Conservation (phyloP, 1,284 basidiomycete genomes). For the Ceratorhiza oryzae-sativae region DNA sequence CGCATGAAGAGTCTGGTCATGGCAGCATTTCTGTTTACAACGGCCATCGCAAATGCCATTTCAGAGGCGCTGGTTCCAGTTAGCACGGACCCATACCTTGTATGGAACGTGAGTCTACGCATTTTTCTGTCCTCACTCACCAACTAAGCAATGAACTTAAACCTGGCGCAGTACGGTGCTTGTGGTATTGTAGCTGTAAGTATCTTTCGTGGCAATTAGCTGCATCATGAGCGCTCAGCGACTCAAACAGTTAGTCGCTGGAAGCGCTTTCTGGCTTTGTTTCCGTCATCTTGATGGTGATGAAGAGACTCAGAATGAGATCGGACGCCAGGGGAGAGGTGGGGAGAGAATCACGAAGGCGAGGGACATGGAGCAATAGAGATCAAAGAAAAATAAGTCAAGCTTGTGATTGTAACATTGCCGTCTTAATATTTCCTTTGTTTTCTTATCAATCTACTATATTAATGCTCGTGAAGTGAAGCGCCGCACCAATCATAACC, state of each 20-base stretch:
- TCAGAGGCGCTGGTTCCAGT: conserved; percentile 21
- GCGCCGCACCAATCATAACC: no score
- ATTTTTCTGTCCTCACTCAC: not conserved
- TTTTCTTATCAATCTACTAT: no score
- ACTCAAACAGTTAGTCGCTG: conserved; percentile 10
- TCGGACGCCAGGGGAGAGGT: conserved; percentile 1
- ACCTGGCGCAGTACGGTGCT: conserved; percentile 26
- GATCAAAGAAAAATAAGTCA: not conserved
- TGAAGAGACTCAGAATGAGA: conserved; percentile 25
- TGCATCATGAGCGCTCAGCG: not conserved
- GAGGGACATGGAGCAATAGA: conserved; percentile 9
- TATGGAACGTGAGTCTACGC: conserved; percentile 34
- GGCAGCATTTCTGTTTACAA: conserved; percentile 69
- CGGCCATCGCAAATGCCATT: conserved; percentile 10
- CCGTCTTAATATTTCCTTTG: not conserved
- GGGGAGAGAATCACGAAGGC: not conserved
- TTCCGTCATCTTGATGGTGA: conserved; percentile 19
- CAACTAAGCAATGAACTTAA: no score
- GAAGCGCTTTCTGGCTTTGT: conserved; percentile 27
- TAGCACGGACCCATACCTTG: conserved; percentile 31
- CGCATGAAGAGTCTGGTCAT: conserved; percentile 86
- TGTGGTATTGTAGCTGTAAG: conserved; percentile 28
- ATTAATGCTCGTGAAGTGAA: no score
- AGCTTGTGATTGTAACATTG: not conserved
- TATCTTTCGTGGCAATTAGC: not conserved